Evolutionary conservation across 306 rosid species (phyloP), one percentile per base, ranked within the genome.

Genomic region (Vigna mungo): DNA sequence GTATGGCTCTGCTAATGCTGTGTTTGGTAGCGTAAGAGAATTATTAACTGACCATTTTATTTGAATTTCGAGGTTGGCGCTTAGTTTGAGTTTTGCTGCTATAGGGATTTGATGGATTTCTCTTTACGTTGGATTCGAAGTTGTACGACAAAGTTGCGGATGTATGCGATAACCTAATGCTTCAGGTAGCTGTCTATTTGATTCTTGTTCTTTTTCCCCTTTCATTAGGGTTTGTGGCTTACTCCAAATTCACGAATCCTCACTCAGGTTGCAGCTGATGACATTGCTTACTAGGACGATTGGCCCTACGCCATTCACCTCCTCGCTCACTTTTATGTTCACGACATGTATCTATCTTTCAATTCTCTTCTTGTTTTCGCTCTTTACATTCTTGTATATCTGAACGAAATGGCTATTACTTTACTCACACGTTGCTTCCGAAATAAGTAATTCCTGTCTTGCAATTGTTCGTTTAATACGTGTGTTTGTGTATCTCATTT

Each of bases 281-380:
- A 94, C 71, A 69, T 88, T 83, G 66, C 87, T 63, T 94, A 78
- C 74, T 86, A 88, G 74, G 92, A 91, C 25, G 87, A 88, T 11
- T 91, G 96, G 97, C 98, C 97, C 48, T 88, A 90, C 81, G 74
- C 90, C 18, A 82, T 86, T 90, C 98, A 91, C 84, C 88, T 93
- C 58, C 89, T 94, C 49, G 84, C 86, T 75, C 88, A 86, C 87
- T 54, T 87, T 81, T 94, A 88, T 69, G 85, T 83, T 32, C 85
- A 89, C 47, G 97, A 94, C 84, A 87, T 85, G 98, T 90, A 88
- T 23, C 72, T 52, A 17, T 55, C 49, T 78, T 10, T 53, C 15
- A 2, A 12, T 44, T 12, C 17, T 15, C 4, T 9, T 23, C 55
- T 32, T 14, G 7, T 36, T 52, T 17, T 60, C 15, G 4, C 1